phyloP scores from a whole-genome alignment of 202 grass and related monocot species.

The Panicum virgatum region DNA sequence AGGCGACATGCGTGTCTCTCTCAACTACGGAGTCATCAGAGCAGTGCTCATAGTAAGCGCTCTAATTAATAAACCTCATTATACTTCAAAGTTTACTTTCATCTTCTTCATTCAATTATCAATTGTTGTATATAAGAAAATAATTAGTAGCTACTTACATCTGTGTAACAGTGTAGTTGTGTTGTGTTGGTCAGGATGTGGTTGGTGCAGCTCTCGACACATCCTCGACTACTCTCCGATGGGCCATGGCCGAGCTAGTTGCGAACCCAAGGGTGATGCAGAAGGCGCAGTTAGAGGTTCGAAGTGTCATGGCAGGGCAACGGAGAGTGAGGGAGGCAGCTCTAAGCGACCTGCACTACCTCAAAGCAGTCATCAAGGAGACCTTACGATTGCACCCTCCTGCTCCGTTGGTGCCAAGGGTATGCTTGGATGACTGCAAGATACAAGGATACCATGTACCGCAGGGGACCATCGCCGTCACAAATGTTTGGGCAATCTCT shows the following conservation, averaged over 20 bases:
- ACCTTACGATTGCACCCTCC: slow-evolving; percentile 19
- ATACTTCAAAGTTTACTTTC: too few relatives aligned
- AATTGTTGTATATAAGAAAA: too few relatives aligned
- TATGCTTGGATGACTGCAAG: not conserved
- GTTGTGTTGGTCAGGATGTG: not conserved
- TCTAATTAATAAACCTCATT: too few relatives aligned
- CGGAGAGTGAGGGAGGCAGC: not conserved
- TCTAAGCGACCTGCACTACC: not conserved
- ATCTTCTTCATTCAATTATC: too few relatives aligned
- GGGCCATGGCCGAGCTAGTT: slow-evolving; percentile 16
- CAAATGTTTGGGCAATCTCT: slow-evolving; percentile 19
- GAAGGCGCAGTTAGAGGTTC: not conserved
- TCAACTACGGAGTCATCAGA: slow-evolving; percentile 37
- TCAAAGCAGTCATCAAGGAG: slow-evolving; percentile 12
- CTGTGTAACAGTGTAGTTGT: not conserved
- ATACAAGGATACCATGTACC: slow-evolving; percentile 11
- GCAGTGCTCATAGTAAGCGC: slow-evolving; percentile 30
- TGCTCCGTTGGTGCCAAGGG: not conserved
- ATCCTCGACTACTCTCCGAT: not conserved
- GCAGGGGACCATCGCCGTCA: not conserved
- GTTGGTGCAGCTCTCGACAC: slow-evolving; percentile 3
- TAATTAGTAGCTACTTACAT: too few relatives aligned
- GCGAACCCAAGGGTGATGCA: not conserved
- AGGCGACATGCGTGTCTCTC: slow-evolving; percentile 15
- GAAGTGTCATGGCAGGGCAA: not conserved